A percentile compares a stretch with the other conserved stretches of the same genome.
phyloP scores from a whole-genome alignment of 306 rosid genomes.

The Vigna unguiculata region DNA sequence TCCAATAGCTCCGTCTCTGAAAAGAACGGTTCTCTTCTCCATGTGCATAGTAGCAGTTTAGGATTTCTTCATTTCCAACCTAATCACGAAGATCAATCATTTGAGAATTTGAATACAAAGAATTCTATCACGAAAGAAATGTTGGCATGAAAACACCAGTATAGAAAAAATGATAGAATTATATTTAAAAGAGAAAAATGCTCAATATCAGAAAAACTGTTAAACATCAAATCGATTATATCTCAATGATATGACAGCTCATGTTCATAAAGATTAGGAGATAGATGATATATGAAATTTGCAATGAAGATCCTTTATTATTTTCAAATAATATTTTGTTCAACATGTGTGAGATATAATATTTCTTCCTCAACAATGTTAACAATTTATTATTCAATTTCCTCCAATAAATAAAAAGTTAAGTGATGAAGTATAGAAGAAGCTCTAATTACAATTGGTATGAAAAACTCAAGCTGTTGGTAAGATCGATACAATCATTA shows the following conservation, averaged over 20 bases:
- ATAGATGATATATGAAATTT: constrained; percentile 24
- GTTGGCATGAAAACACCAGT: constrained; percentile 7
- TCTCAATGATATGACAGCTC: constrained; percentile 20
- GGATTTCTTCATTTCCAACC: constrained; percentile 90
- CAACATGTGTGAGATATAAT: constrained; percentile 17
- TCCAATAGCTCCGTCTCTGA: constrained; percentile 98
- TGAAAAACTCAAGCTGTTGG: constrained; percentile 33
- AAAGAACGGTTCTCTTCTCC: constrained; percentile 88
- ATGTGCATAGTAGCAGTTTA: constrained; percentile 97
- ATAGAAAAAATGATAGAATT: constrained; percentile 33
- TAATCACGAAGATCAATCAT: constrained; percentile 53
- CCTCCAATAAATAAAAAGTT: constrained; percentile 2
- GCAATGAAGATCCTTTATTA: constrained; percentile 5
- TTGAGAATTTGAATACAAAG: constrained; percentile 29
- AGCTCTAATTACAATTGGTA: constrained; percentile 24
- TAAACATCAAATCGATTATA: constrained; percentile 1
- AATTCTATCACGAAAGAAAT: constrained; percentile 37
- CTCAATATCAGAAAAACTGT: constrained; percentile 32
- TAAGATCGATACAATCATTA: not conserved
- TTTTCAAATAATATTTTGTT: constrained; percentile 19
- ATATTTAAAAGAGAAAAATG: not conserved
- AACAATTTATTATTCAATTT: constrained; percentile 2
- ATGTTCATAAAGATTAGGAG: not conserved
- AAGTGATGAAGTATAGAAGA: constrained; percentile 30
- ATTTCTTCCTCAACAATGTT: constrained; percentile 20